phyloP scores from a whole-genome alignment of 441 rosid species.

The Corymbia calophylla region DNA sequence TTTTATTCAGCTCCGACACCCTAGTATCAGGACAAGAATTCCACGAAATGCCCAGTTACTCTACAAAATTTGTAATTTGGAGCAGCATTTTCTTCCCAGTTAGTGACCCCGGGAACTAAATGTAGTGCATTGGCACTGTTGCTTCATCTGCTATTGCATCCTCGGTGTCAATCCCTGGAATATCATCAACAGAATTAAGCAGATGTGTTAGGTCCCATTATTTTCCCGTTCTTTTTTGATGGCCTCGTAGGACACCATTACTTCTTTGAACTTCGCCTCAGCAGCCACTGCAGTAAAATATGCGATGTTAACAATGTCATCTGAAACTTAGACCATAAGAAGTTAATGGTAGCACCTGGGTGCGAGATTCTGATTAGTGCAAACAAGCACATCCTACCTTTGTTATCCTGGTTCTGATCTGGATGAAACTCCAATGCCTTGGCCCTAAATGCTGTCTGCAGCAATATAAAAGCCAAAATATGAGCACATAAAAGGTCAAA shows the following conservation, averaged over 20 bases:
- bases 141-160: neutral
- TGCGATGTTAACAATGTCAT: neutral
- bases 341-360: neutral
- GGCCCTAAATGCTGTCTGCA: conserved; percentile 81
- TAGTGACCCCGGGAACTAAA: neutral
- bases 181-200: neutral
- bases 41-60: neutral
- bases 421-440: conserved; percentile 94
- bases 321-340: neutral
- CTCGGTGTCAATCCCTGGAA: neutral
- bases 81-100: neutral
- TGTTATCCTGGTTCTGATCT: conserved; percentile 85
- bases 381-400: conserved; percentile 31
- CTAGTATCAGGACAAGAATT: neutral
- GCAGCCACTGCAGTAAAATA: conserved; percentile 52
- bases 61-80: neutral
- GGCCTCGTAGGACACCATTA: conserved; percentile 85
- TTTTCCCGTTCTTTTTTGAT: conserved; percentile 69
- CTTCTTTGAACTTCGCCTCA: conserved; percentile 92
- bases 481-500: neutral
- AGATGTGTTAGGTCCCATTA: conserved; percentile 13
- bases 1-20: neutral
- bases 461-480: neutral
- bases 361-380: neutral
- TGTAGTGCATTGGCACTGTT: neutral